Conservation (phyloP, 2,329 filamentous ascomycete genomes). For the Aspergillus sergii region DNA sequence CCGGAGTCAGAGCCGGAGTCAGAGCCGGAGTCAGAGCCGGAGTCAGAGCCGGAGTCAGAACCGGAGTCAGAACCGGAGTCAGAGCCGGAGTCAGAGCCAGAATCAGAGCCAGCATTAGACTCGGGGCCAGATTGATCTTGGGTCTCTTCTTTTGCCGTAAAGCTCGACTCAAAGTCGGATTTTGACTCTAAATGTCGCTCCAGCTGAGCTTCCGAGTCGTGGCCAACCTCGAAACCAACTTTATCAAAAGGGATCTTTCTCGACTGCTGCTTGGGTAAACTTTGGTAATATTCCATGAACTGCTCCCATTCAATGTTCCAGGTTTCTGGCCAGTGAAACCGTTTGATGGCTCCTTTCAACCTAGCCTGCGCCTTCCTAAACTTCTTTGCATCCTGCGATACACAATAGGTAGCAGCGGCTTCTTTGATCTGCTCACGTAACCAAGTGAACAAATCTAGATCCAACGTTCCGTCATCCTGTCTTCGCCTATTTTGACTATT, state of each 20-base stretch:
- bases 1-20: too few relatives aligned
- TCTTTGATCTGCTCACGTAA: slow-evolving; percentile 1
- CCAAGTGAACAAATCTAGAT: background rate
- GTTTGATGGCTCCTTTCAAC: slow-evolving; percentile 2
- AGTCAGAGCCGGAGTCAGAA: too few relatives aligned
- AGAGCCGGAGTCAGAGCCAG: too few relatives aligned
- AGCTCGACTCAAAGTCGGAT: background rate
- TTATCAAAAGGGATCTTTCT: background rate
- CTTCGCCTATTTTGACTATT: slow-evolving; percentile 5
- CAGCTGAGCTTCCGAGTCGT: background rate
- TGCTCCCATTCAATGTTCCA: slow-evolving; percentile 15
- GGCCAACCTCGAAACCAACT: background rate
- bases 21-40: too few relatives aligned
- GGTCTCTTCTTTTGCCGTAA: background rate
- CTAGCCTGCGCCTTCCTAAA: background rate
- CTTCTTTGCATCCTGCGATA: background rate
- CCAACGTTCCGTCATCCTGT: slow-evolving; percentile 6
- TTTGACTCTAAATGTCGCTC: background rate
- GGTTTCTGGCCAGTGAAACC: slow-evolving; percentile 5
- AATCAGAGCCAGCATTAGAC: background rate
- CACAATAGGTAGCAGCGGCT: background rate
- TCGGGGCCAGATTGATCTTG: background rate
- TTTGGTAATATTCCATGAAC: slow-evolving; percentile 11
- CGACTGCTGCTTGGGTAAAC: background rate
- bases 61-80: too few relatives aligned